Percentiles rank a stretch among this genome's conserved stretches.
Conservation (phyloP, 306 rosid species). For the Castanopsis chinensis region DNA sequence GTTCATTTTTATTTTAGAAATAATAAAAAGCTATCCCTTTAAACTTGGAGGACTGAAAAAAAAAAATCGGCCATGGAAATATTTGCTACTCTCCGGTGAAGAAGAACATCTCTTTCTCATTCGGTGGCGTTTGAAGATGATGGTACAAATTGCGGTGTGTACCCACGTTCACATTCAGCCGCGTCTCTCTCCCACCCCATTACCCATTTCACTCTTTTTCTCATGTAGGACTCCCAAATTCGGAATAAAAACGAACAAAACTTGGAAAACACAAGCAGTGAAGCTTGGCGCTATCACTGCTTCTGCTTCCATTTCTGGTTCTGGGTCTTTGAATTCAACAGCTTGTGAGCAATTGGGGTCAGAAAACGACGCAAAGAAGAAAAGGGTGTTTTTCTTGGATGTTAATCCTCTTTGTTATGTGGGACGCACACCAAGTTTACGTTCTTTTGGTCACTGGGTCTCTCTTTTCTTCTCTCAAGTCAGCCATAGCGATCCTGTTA, state of each 20-base stretch:
- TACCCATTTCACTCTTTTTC: slow-evolving; percentile 13
- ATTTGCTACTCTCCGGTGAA: too few species aligned
- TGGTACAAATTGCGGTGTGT: slow-evolving; percentile 24
- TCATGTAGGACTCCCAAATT: slow-evolving; percentile 21
- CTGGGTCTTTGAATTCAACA: slow-evolving; percentile 23
- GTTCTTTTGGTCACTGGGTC: slow-evolving; percentile 66
- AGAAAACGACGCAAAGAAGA: slow-evolving; percentile 26
- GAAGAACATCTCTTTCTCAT: too few species aligned
- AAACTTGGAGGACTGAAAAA: too few species aligned
- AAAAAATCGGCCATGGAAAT: too few species aligned
- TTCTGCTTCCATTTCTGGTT: slow-evolving; percentile 12
- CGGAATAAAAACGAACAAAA: not conserved
- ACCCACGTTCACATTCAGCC: slow-evolving; percentile 29
- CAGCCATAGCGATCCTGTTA: slow-evolving; percentile 63
- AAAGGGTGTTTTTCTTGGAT: slow-evolving; percentile 75
- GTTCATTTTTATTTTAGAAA: too few species aligned
- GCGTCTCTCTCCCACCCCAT: slow-evolving; percentile 16
- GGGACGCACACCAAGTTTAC: slow-evolving; percentile 68
- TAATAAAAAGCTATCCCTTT: too few species aligned
- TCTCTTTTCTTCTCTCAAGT: slow-evolving; percentile 64
- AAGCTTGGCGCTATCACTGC: slow-evolving; percentile 14
- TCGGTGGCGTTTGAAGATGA: not conserved
- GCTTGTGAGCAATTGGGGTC: slow-evolving; percentile 26
- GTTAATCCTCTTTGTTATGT: slow-evolving; percentile 80
- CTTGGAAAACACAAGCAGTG: slow-evolving; percentile 23